Base-by-base conservation (phyloP, 345 rosid genomes). In the Atalantia buxifolia region DNA sequence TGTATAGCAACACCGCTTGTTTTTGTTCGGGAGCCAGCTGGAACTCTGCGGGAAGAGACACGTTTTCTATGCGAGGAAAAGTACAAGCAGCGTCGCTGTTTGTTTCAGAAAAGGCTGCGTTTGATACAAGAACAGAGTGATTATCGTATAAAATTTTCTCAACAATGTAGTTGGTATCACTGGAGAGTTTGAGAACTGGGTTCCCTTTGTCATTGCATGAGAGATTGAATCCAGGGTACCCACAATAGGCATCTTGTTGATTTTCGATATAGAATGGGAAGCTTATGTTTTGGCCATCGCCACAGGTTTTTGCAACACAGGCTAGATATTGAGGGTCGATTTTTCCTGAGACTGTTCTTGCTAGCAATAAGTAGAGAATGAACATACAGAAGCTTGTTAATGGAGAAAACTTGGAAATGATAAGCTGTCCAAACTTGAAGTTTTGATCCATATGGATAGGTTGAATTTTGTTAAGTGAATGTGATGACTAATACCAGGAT, bases 141-240 rank as follows among this genome's bases (percentile, higher is more conserved):
- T 57, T 76, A 1, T 36, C 1, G 77, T 88, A 84, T 66, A 33
- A 27, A 50, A 90, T 88, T 7, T 76, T n/a, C 0, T 33, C 80
- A 67, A 90, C 65, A 16, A 74, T 65, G 40, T 81, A 88, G 27
- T 72, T 65, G 24, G 14, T 48, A 61, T 30, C 22, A 25, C 25
- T 53, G 9, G 71, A 16, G 48, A 88, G n/a, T 50, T 36, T 60
- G 38, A 90, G 74, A 67, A 88, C 19, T 10, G 88, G 78, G 21
- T 27, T 69, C 48, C 78, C 76, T 8, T 63, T 61, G 19, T 3
- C 28, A 2, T 57, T 25, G 86, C 93, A 88, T 12, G 81, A 74
- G 62, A 88, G 30, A 10, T 64, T 8, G 75, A 88, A 90, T 45
- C 93, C 85, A 6, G 93, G 93, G 75, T 68, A 79, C 24, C 91